These are phyloP conservation scores for Discostella stelligera DNA, from an alignment of 352 stramenopile species.

Conservation along the genomic window DNA sequence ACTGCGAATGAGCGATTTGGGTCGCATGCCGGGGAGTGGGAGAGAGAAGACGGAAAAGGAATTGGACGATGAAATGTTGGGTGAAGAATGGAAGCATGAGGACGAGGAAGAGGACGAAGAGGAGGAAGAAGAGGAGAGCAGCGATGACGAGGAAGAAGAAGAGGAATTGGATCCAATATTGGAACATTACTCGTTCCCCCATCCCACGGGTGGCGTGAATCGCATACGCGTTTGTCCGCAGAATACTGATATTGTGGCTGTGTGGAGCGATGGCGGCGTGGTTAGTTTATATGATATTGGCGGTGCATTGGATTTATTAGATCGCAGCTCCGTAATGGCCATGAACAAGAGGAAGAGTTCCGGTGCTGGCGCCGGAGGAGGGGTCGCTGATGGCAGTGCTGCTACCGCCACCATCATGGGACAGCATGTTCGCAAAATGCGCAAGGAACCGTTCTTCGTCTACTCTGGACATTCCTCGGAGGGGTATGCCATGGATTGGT, in stretches of 20 bases:
- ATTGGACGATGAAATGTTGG: slow-evolving; percentile 81
- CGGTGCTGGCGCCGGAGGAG: too few species aligned
- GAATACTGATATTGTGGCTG: slow-evolving; percentile 93
- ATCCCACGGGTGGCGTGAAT: slow-evolving; percentile 92
- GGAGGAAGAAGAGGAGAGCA: slow-evolving; percentile 70
- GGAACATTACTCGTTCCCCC: slow-evolving; percentile 92
- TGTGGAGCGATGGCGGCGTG: slow-evolving; percentile 92
- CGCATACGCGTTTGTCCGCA: slow-evolving; percentile 94
- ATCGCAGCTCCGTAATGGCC: slow-evolving; percentile 22
- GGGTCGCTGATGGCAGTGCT: slow-evolving; percentile 4
- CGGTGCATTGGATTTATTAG: slow-evolving; percentile 86
- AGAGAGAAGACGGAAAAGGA: slow-evolving; percentile 76
- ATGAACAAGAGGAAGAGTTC: slow-evolving; percentile 6
- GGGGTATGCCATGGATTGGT: slow-evolving; percentile 99
- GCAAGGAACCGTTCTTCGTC: slow-evolving; percentile 85
- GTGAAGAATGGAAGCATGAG: slow-evolving; percentile 87
- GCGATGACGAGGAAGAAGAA: slow-evolving; percentile 87
- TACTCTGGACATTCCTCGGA: slow-evolving; percentile 94
- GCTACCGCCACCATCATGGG: slow-evolving; percentile 9
- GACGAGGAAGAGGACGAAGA: slow-evolving; percentile 80
- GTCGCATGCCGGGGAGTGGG: slow-evolving; percentile 72
- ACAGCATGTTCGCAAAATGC: slow-evolving; percentile 45
- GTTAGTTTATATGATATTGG: slow-evolving; percentile 96
- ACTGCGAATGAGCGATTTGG: slow-evolving; percentile 96
- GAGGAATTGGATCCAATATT: slow-evolving; percentile 93